Percentiles rank a stretch among this genome's conserved stretches.
These are phyloP conservation scores for Articulospora tetracladia DNA, from an alignment of 495 filamentous ascomycete species.

Conservation along the genomic window DNA sequence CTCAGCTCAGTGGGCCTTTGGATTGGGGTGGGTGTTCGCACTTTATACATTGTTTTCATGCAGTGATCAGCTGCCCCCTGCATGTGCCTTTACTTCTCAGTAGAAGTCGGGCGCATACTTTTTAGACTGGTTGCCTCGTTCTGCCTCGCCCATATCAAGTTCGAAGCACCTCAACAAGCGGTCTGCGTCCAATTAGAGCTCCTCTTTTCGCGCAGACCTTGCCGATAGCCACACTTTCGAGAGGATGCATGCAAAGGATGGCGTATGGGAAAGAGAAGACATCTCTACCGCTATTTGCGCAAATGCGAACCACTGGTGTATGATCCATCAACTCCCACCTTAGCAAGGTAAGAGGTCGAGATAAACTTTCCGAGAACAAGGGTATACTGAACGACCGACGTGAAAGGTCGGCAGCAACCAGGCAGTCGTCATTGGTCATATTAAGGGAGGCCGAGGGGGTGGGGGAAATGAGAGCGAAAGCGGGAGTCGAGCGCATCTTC, in stretches of 20 bases:
- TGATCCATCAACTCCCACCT: slow-evolving; percentile 11
- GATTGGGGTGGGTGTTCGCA: slow-evolving; percentile 6
- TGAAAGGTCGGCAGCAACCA: too few relatives aligned
- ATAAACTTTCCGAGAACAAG: neutral
- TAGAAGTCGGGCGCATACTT: slow-evolving; percentile 12
- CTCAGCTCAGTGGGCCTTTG: neutral
- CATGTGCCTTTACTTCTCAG: slow-evolving; percentile 3
- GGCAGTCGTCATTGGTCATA: too few relatives aligned
- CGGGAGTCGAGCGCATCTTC: too few relatives aligned
- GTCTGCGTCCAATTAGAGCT: slow-evolving; percentile 2
- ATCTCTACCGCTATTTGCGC: slow-evolving; percentile 1
- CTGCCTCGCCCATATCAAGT: slow-evolving; percentile 9
- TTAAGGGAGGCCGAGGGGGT: too few relatives aligned
- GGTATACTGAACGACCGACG: neutral
- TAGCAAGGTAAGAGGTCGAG: neutral
- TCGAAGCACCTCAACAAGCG: neutral
- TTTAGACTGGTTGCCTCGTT: slow-evolving; percentile 22
- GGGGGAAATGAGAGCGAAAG: too few relatives aligned
- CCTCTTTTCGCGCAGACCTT: neutral
- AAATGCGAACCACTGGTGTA: slow-evolving; percentile 1
- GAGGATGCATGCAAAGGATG: slow-evolving; percentile 10
- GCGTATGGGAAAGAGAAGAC: neutral
- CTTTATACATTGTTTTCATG: slow-evolving; percentile 14
- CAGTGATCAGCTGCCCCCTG: slow-evolving; percentile 17
- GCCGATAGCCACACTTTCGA: neutral